Evolutionary conservation across 1,139 yeast species (phyloP), one percentile per base, ranked within the genome.

Genomic region (Protomyces lactucae-debilis): DNA sequence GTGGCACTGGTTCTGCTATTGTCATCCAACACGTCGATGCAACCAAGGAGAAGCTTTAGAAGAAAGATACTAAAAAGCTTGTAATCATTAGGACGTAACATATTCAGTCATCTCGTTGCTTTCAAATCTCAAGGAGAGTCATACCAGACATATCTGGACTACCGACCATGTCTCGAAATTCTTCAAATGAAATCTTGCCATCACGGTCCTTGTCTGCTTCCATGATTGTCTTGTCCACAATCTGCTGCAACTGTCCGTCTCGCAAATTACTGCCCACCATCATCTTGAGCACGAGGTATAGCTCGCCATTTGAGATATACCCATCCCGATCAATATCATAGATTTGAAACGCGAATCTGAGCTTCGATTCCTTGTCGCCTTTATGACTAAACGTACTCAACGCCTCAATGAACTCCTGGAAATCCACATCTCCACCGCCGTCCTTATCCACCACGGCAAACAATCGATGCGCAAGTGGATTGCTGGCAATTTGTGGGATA

Each of bases 291-390:
- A 95, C 67, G 57, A 93, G 82, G 73, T 87, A 95, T 66, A 95
- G 77, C 76, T 95, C 99, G 25, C 99, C 99, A 73, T 93, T 93
- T 3, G 97, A 92, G 55, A 95, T 89, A 73, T 75, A 91, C 0
- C 99, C 99, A 74, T 95, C 99, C 64, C 92, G 81, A 75, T 95
- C 99, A 69, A 95, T 91, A 73, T 95, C 99, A 73, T 93, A 95
- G 21, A 95, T 90, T 73, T 86, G 88, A 77, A 95, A 95, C 28
- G 97, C 95, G 79, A 95, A 93, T 73, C 80, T 80, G 68, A 93
- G 80, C 76, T 93, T 93, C 69, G 91, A 98, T 64, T 85, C 87
- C 67, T 85, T 85, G 55, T 87, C 83, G 0, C 96, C 90, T 72
- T 88, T 86, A n/a, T 95, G 89, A 67, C 96, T 87, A 73, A 95